Percentiles rank a stretch among this genome's conserved stretches.
Conservation (phyloP, 805 yeast species). For the Candida loeiensis region DNA sequence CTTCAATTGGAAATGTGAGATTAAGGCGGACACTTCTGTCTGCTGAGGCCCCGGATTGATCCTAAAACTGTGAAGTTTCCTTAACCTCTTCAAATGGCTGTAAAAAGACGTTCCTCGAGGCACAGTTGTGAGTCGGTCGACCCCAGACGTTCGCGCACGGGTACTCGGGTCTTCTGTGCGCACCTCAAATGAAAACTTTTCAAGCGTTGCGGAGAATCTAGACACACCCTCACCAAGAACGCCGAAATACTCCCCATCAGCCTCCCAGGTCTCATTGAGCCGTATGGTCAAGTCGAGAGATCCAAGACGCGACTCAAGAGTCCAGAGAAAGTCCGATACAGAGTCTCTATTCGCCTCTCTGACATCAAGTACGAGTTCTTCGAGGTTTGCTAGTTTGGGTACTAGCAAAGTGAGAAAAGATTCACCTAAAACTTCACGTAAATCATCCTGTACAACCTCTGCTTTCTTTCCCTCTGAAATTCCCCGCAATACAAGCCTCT, state of each 20-base stretch:
- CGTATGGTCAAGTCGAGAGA: conserved; percentile 40
- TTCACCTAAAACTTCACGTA: background rate
- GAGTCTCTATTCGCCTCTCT: conserved; percentile 41
- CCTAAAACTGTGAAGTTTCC: conserved; percentile 35
- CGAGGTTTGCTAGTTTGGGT: background rate
- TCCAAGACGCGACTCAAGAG: conserved; percentile 19
- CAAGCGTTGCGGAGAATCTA: conserved; percentile 20
- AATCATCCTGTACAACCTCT: background rate
- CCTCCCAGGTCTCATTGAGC: conserved; percentile 30
- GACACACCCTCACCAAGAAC: background rate
- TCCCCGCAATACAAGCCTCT: conserved; percentile 28
- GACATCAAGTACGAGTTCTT: conserved; percentile 33
- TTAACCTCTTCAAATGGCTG: conserved; percentile 12
- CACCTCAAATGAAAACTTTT: conserved; percentile 38
- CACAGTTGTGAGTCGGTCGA: conserved; percentile 8
- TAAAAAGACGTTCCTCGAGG: conserved; percentile 11
- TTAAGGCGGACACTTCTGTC: conserved; percentile 20
- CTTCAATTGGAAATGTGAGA: conserved; percentile 22
- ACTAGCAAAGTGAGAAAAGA: background rate
- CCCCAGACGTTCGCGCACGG: conserved; percentile 3
- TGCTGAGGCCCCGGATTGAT: conserved; percentile 35
- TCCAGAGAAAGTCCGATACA: conserved; percentile 31
- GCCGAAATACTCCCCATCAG: conserved; percentile 3
- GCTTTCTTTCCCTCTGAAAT: conserved; percentile 32
- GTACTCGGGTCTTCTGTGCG: conserved; percentile 27